Percentiles rank a stretch among this genome's conserved stretches.
phyloP scores from a whole-genome alignment of 495 filamentous ascomycete species.

The Opeltia flavorubescens region DNA sequence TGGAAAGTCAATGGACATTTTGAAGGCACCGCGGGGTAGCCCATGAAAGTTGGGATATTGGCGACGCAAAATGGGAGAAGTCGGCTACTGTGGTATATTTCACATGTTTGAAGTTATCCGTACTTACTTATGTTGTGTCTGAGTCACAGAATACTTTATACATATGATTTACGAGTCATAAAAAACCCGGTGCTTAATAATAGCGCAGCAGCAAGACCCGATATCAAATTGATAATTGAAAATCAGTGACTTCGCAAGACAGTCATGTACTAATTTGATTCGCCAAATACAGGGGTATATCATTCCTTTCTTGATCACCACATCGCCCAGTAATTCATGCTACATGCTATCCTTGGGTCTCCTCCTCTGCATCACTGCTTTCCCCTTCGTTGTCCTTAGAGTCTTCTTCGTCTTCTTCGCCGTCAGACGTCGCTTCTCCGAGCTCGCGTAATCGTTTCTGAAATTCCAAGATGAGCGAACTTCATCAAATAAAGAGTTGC shows the following conservation, averaged over 20 bases:
- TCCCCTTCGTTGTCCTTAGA: slow-evolving; percentile 46
- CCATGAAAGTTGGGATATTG: background rate
- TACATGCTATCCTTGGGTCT: slow-evolving; percentile 18
- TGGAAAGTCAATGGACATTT: slow-evolving; percentile 84
- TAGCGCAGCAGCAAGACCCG: background rate
- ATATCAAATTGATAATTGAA: background rate
- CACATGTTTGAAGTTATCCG: too few relatives aligned
- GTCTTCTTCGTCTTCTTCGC: slow-evolving; percentile 55
- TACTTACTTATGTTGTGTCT: background rate
- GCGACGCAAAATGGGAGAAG: background rate
- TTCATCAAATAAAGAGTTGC: background rate
- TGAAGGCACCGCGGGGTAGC: background rate
- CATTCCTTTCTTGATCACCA: too few relatives aligned
- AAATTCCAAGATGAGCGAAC: slow-evolving; percentile 17
- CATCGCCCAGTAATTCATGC: too few relatives aligned
- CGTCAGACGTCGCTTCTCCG: slow-evolving; percentile 64
- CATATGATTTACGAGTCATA: too few relatives aligned
- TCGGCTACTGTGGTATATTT: background rate
- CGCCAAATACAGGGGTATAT: background rate
- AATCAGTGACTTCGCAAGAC: too few relatives aligned
- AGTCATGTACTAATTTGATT: too few relatives aligned
- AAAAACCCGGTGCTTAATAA: too few relatives aligned
- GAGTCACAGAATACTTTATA: too few relatives aligned
- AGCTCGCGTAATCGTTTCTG: slow-evolving; percentile 60
- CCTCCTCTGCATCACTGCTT: slow-evolving; percentile 6